These are phyloP conservation scores for Blakeslea trispora DNA, from an alignment of 371 early-diverging fungal species.

Conservation along the genomic window DNA sequence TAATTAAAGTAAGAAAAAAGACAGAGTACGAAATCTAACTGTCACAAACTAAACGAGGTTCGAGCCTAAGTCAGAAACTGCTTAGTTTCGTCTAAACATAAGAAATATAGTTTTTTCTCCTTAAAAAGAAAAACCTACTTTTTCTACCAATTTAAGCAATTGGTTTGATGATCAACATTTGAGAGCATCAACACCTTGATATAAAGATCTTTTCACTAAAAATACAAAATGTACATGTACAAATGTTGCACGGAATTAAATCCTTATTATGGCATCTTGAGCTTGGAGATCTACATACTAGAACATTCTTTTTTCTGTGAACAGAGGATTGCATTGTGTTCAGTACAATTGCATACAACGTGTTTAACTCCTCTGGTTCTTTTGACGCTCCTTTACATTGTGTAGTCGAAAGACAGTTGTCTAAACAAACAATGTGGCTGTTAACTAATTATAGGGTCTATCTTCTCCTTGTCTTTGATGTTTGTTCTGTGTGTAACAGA, in stretches of 20 bases:
- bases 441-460: neutral
- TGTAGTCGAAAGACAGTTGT: neutral
- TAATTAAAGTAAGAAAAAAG: too few relatives aligned
- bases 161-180: neutral
- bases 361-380: too few relatives aligned
- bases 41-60: too few relatives aligned
- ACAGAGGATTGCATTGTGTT: neutral
- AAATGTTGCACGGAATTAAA: neutral
- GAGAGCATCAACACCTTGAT: too few relatives aligned
- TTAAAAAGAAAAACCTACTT: too few relatives aligned
- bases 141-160: neutral
- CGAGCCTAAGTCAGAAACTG: too few relatives aligned
- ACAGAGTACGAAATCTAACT: too few relatives aligned
- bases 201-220: too few relatives aligned
- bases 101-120: too few relatives aligned
- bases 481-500: neutral
- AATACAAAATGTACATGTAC: neutral
- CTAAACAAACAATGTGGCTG: neutral
- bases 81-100: too few relatives aligned
- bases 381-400: too few relatives aligned
- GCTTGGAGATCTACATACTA: neutral
- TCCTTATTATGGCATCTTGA: neutral
- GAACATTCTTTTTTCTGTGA: neutral
- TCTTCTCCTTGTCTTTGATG: neutral
- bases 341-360: too few relatives aligned